Conservation (phyloP, 495 filamentous ascomycete genomes). For the Penicillium bovifimosum region DNA sequence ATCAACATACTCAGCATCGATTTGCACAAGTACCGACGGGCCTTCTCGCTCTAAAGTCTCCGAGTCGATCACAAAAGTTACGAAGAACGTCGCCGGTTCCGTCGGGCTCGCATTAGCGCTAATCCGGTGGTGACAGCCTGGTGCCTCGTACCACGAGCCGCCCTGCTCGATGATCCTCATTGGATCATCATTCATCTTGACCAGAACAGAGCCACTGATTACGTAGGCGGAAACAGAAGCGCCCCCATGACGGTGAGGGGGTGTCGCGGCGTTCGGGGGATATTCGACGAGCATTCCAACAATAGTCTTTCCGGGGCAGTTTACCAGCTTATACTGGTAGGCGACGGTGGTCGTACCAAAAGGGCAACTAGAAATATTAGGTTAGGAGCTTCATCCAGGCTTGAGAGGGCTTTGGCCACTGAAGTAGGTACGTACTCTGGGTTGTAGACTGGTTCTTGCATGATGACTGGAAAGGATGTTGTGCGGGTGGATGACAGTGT, state of each 20-base stretch:
- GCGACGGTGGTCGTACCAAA: too few relatives aligned
- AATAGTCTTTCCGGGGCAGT: slow-evolving; percentile 32
- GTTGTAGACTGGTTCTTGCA: too few relatives aligned
- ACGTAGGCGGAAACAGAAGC: slow-evolving; percentile 33
- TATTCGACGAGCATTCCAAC: slow-evolving; percentile 28
- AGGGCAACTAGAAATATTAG: too few relatives aligned
- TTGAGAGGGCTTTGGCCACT: too few relatives aligned
- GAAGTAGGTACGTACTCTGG: too few relatives aligned
- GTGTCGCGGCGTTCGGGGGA: slow-evolving; percentile 33
- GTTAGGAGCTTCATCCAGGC: too few relatives aligned
- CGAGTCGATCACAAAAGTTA: too few relatives aligned
- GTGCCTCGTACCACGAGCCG: slow-evolving; percentile 37
- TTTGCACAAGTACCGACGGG: too few relatives aligned
- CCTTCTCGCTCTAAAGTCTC: too few relatives aligned
- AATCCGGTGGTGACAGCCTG: slow-evolving; percentile 34
- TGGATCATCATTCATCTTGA: slow-evolving; percentile 39
- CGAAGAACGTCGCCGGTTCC: background rate
- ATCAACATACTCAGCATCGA: too few relatives aligned
- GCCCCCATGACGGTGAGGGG: slow-evolving; percentile 39
- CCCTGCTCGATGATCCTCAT: slow-evolving; percentile 22
- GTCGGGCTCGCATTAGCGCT: background rate
- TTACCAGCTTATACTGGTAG: slow-evolving; percentile 28
- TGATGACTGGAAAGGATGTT: too few relatives aligned
- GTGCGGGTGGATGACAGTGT: too few relatives aligned
- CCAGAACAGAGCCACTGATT: slow-evolving; percentile 24